These are phyloP conservation scores for Amniculicola lignicola DNA, from an alignment of 495 filamentous ascomycete species.

Conservation along the genomic window DNA sequence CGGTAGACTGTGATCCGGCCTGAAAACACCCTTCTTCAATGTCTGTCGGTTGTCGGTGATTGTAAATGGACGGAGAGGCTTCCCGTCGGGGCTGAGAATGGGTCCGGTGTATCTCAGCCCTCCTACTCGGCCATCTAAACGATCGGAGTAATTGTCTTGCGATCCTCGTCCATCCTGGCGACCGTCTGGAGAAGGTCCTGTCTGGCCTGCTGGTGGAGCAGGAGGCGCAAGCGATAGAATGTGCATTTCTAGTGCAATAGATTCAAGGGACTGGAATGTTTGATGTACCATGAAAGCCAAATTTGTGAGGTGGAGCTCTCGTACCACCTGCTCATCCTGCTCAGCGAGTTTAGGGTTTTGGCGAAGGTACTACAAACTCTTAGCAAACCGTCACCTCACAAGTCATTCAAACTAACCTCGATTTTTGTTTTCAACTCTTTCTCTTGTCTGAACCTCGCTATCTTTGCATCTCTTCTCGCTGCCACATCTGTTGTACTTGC, in stretches of 20 bases:
- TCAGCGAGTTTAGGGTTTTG: conserved; percentile 58
- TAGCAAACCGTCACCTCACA: not conserved
- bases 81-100: conserved; percentile 75
- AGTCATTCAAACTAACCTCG: conserved; percentile 52
- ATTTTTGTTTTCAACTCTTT: conserved; percentile 83
- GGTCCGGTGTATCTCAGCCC: conserved; percentile 60
- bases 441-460: conserved; percentile 78
- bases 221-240: conserved; percentile 72
- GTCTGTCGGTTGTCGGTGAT: conserved; percentile 73
- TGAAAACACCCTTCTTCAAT: conserved; percentile 79
- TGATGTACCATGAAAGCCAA: conserved; percentile 70
- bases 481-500: conserved; percentile 67
- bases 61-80: conserved; percentile 88
- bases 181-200: conserved; percentile 6
- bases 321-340: conserved; percentile 73
- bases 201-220: conserved; percentile 39
- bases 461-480: conserved; percentile 74
- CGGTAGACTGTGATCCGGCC: conserved; percentile 84
- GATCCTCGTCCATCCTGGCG: conserved; percentile 11
- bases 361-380: conserved; percentile 52
- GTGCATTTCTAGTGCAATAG: conserved; percentile 75
- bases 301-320: conserved; percentile 72
- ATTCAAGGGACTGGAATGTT: conserved; percentile 79
- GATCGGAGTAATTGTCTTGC: conserved; percentile 65
- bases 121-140: conserved; percentile 62